A percentile compares a stretch with the other conserved stretches of the same genome.
phyloP scores from a whole-genome alignment of 331 rosid genomes.

The Phaseolus coccineus region DNA sequence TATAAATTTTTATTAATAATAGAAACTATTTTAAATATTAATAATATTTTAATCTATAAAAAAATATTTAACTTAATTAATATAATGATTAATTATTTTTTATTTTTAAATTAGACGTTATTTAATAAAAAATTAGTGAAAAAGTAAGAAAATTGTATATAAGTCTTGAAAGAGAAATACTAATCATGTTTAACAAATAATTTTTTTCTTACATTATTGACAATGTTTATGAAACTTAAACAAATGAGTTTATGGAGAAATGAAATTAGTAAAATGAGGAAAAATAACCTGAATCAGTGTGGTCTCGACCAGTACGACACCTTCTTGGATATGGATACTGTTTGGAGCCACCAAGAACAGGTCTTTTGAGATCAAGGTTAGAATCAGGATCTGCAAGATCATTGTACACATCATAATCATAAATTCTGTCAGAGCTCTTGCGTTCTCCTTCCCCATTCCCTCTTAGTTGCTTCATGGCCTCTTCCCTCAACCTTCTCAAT shows the following conservation, averaged over 20 bases:
- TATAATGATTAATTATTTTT: too few species aligned
- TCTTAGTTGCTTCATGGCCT: conserved; percentile 48
- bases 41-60: too few species aligned
- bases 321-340: conserved; percentile 62
- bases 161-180: too few species aligned
- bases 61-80: too few species aligned
- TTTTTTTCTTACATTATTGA: too few species aligned
- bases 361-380: conserved; percentile 45
- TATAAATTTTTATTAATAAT: too few species aligned
- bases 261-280: background rate
- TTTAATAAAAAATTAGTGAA: too few species aligned
- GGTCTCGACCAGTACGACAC: conserved; percentile 61
- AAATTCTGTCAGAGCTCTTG: conserved; percentile 52
- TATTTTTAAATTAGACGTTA: too few species aligned
- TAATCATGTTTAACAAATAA: too few species aligned
- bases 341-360: conserved; percentile 61
- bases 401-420: conserved; percentile 65
- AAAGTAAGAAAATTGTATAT: too few species aligned
- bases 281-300: conserved; percentile 40
- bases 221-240: too few species aligned
- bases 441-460: conserved; percentile 66
- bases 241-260: background rate
- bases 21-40: too few species aligned
- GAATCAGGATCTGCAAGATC: conserved; percentile 63
- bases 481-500: conserved; percentile 56